Evolutionary conservation across 805 yeast species (phyloP), one percentile per base, ranked within the genome.

Genomic region (Teunomyces funiuensis): DNA sequence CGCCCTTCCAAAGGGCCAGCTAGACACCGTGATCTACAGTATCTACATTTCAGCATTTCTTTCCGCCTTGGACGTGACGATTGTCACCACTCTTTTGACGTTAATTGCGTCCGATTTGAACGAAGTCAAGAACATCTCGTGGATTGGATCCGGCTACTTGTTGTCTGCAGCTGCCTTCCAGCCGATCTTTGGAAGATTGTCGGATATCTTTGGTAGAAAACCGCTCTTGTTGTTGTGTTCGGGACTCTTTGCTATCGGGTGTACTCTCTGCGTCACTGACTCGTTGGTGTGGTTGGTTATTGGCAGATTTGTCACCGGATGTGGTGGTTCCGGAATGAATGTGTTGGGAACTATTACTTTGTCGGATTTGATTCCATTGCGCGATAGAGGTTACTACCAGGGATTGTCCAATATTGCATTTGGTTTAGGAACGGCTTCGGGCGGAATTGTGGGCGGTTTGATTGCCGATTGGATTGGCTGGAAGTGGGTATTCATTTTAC

Each of bases 251-350:
- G 74, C 78, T 2, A 28, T 80, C 2, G 90, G 76, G 1, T 71
- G 76, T 40, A 52, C 76, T 9, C 69, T 80, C 36, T 82, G 87
- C 56, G 80, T 71, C 1, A 74, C 83, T 1, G 62, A 66, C 60
- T 79, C 60, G 55, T 76, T 53, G 10, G 49, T 65, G 33, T 50
- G 70, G 40, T 66, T 84, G 47, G 77, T 82, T 6, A 46, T 76
- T 20, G 85, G 85, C 3, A 68, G 88, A 52, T 79, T 87, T 46
- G 70, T 88, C 38, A 82, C 95, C 18, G 97, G 97, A 14, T 75
- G 85, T 42, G 96, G 96, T 9, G 96, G 95, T n/a, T 93, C 95
- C 5, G 96, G 96, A 1, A 76, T 88, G 54, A 79, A 83, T 38
- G 74, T 90, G 0, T 66, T 88, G 50, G 77, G 87, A 13, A 82